A percentile compares a stretch with the other conserved stretches of the same genome.
phyloP scores from a whole-genome alignment of 768 basidiomycete genomes.

The Tylopilus subfusipes region DNA sequence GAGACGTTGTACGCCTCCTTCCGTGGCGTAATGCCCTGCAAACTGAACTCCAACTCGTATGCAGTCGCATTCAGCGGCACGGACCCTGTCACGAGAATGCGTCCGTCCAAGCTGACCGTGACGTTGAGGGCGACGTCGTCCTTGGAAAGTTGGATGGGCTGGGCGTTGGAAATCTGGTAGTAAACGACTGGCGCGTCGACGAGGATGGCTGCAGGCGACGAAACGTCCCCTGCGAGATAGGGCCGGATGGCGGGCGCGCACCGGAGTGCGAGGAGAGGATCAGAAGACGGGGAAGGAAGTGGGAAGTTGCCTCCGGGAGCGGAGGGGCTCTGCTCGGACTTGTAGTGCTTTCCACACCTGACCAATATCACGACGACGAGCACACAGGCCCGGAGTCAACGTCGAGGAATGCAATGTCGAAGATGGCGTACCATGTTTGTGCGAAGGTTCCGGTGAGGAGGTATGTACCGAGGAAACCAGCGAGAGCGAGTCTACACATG shows the following conservation, averaged over 20 bases:
- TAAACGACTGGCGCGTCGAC: conserved; percentile 51
- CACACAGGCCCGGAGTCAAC: neutral
- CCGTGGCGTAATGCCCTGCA: conserved; percentile 43
- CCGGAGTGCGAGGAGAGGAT: conserved; percentile 50
- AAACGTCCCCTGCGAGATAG: conserved; percentile 52
- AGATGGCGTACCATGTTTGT: conserved; percentile 29
- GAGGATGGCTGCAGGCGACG: conserved; percentile 43
- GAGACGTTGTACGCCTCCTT: conserved; percentile 28
- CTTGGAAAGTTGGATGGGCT: conserved; percentile 34
- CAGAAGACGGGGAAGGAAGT: conserved; percentile 33
- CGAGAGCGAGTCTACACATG: conserved; percentile 14
- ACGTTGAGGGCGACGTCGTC: conserved; percentile 33
- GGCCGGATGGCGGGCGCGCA: conserved; percentile 58
- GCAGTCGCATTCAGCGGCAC: conserved; percentile 54
- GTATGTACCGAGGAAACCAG: conserved; percentile 3
- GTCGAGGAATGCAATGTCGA: neutral
- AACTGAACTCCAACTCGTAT: conserved; percentile 46
- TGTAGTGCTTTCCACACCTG: conserved; percentile 60
- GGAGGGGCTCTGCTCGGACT: conserved; percentile 37
- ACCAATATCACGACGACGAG: neutral
- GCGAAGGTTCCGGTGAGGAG: conserved; percentile 19
- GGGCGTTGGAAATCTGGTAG: conserved; percentile 43
- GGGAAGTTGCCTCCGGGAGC: conserved; percentile 52
- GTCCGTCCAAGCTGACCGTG: conserved; percentile 46
- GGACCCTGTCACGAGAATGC: conserved; percentile 37